Conservation (phyloP, 352 stramenopile species). For the Albugo candida region DNA sequence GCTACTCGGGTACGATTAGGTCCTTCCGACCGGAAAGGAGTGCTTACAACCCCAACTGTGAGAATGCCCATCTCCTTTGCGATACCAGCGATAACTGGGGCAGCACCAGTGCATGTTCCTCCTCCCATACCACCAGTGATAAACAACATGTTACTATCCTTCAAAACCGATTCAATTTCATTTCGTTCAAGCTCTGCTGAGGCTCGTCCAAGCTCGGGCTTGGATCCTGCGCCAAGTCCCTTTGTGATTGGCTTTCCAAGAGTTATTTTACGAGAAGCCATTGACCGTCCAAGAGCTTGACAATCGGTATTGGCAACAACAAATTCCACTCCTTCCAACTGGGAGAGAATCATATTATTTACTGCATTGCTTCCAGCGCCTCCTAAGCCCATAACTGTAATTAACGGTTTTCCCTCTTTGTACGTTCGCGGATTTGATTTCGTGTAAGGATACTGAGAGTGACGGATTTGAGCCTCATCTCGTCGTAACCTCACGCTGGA, state of each 20-base stretch:
- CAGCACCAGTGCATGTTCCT: constrained; percentile 82
- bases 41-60: constrained; percentile 92
- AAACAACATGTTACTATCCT: constrained; percentile 91
- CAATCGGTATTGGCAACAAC: constrained; percentile 93
- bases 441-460: no score
- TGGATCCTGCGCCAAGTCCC: constrained; percentile 59
- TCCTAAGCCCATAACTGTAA: constrained; percentile 71
- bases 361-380: constrained; percentile 73
- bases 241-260: constrained; percentile 73
- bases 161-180: constrained; percentile 79
- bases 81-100: constrained; percentile 84
- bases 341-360: constrained; percentile 81
- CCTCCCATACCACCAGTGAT: constrained; percentile 91
- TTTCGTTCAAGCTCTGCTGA: constrained; percentile 75
- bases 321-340: constrained; percentile 85
- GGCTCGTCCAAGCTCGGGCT: constrained; percentile 51
- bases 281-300: constrained; percentile 65
- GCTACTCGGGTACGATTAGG: constrained; percentile 86
- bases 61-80: constrained; percentile 85
- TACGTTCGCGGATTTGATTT: constrained; percentile 11
- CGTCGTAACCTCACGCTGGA: no score
- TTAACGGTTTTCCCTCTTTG: constrained; percentile 69
- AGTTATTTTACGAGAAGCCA: constrained; percentile 66
- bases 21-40: constrained; percentile 91
- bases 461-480: no score